These are phyloP conservation scores for Aspergillus nidulans DNA, from an alignment of 495 filamentous ascomycete species.

Conservation along the genomic window DNA sequence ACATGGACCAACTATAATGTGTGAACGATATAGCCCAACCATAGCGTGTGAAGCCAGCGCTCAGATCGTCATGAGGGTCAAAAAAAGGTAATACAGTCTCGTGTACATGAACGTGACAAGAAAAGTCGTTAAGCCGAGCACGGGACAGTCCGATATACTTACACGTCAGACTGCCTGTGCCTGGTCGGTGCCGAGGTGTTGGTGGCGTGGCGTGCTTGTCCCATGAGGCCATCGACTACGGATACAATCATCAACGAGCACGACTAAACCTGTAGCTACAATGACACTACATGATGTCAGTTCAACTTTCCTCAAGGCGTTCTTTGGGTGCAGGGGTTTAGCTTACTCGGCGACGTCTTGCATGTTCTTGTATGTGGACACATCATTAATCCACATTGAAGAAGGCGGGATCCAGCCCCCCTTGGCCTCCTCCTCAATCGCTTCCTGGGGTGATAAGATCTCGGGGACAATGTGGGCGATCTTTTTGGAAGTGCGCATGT, in stretches of 20 bases:
- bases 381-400: slow-evolving; percentile 81
- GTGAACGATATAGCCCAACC: slow-evolving; percentile 12
- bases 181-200: neutral
- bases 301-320: slow-evolving; percentile 1
- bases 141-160: neutral
- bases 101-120: slow-evolving; percentile 2
- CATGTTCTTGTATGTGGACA: slow-evolving; percentile 56
- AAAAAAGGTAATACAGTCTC: neutral
- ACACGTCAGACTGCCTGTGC: slow-evolving; percentile 7
- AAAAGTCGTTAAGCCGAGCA: slow-evolving; percentile 6
- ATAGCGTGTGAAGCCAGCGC: neutral
- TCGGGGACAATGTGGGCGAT: slow-evolving; percentile 88
- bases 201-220: neutral
- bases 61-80: neutral
- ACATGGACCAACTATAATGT: slow-evolving; percentile 8
- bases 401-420: slow-evolving; percentile 92
- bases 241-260: slow-evolving; percentile 90
- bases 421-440: slow-evolving; percentile 65
- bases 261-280: slow-evolving; percentile 83
- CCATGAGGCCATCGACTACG: slow-evolving; percentile 59
- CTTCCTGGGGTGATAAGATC: slow-evolving; percentile 62
- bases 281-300: slow-evolving; percentile 61
- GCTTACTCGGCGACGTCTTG: slow-evolving; percentile 94
- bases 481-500: slow-evolving; percentile 54
- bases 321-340: slow-evolving; percentile 23